Evolutionary conservation across 805 yeast genomes (phyloP), one percentile per base, ranked within the genome.

Genomic region (Starmerella potacharoeniae): DNA sequence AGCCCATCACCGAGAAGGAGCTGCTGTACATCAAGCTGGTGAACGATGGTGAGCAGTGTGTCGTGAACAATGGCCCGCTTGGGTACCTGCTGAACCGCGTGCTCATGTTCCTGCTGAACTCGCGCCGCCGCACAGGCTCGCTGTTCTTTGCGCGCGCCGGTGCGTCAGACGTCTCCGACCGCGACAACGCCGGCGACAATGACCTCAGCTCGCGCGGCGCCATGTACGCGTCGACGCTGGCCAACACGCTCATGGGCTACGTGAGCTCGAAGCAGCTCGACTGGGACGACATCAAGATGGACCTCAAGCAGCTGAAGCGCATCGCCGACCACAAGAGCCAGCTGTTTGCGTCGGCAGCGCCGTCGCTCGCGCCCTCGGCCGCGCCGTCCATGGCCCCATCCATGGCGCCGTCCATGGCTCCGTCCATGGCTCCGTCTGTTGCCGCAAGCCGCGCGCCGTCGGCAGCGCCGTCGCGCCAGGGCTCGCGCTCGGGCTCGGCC

Each of bases 21-120:
- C 73, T 89, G 53, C 79, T 85, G 30, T 93, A 80, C 69, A 83
- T 93, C 66, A 88, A 90, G 69, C 82, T 88, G 64, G 84, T 86
- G 65, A 90, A 93, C 68, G 91, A 90, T 69, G 96, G 97, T 16
- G 93, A 88, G 66, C 72, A 84, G 60, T 76, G 91, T 55, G 81
- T 85, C 46, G 77, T 90, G 56, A 85, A 87, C 70, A 81, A 86
- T 65, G 82, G 90, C 42, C 84, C 84, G 60, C 80, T 87, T 64
- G 97, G 96, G 16, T 93, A 91, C 68, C 75, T 93, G 68, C 82
- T 88, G 57, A 88, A 91, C 67, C 84, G 93, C 65, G 93, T 93
- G 51, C 89, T 93, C 30, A 88, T 87, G 68, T 93, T 87, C 69
- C 74, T 93, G 67, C 86, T 93, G 88, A 93, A 93, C 71, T 77